Percentiles rank a stretch among this genome's conserved stretches.
These are phyloP conservation scores for Trichoderma afroharzianum DNA, from an alignment of 2,329 filamentous ascomycete genomes.

Conservation along the genomic window DNA sequence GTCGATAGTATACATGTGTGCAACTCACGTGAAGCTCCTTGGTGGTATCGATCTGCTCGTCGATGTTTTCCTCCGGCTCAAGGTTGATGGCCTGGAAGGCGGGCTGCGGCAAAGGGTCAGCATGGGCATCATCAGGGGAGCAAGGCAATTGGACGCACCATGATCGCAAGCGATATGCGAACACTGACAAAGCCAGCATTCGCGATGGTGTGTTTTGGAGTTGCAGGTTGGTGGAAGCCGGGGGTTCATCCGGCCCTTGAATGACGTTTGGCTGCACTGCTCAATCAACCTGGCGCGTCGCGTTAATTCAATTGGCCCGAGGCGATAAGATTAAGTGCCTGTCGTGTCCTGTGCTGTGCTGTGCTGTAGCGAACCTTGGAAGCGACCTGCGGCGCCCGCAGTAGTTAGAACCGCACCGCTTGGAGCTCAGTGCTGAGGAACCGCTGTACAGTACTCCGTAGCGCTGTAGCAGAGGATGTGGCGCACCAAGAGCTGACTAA, in stretches of 20 bases:
- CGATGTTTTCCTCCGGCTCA: constrained; percentile 83
- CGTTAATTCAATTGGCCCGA: constrained; percentile 1
- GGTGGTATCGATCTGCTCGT: constrained; percentile 91
- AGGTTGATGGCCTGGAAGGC: constrained; percentile 88
- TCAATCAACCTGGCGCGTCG: constrained; percentile 2
- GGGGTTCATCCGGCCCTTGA: neutral
- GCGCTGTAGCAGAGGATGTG: neutral
- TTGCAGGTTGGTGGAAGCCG: neutral
- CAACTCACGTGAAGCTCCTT: constrained; percentile 74
- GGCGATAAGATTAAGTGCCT: constrained; percentile 8
- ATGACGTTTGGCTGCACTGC: neutral
- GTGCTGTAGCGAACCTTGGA: neutral
- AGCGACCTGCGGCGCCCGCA: neutral
- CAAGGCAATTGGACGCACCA: constrained; percentile 2
- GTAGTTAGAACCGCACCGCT: neutral
- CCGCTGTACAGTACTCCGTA: too few relatives aligned
- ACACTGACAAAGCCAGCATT: constrained; percentile 10
- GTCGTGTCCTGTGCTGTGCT: neutral
- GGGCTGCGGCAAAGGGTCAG: constrained; percentile 38
- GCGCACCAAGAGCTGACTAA: neutral
- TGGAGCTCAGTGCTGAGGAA: neutral
- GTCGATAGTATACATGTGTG: rapidly evolving
- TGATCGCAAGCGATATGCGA: constrained; percentile 18
- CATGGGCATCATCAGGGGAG: neutral
- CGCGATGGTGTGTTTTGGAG: neutral